A percentile compares a stretch with the other conserved stretches of the same genome.
Evolutionary conservation across 108 stramenopile genomes (phyloP).

Genomic region (Skeletonema menzelii): DNA sequence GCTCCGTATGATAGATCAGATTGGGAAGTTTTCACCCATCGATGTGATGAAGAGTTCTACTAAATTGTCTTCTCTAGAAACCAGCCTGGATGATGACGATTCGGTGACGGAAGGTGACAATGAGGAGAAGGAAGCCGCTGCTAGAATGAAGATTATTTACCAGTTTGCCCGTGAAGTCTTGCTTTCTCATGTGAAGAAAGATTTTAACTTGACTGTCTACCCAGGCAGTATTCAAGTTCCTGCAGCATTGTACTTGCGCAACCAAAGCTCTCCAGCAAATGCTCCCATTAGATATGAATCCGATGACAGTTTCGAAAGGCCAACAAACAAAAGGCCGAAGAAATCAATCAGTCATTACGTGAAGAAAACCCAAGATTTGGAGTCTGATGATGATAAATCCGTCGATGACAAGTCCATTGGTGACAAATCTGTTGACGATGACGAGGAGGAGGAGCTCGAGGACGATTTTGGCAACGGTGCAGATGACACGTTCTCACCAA

Average conservation of each 20-base stretch:
- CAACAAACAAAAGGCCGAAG: constrained; percentile 15
- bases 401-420: constrained; percentile 11
- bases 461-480: constrained; percentile 1
- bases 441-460: not conserved
- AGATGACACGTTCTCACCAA: constrained; percentile 3
- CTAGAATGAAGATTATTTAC: constrained; percentile 65
- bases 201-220: constrained; percentile 75
- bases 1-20: constrained; percentile 73
- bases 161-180: constrained; percentile 73
- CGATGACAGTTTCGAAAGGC: constrained; percentile 17
- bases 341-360: constrained; percentile 28
- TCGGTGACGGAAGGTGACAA: constrained; percentile 5
- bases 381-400: constrained; percentile 11
- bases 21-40: constrained; percentile 52
- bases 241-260: constrained; percentile 37
- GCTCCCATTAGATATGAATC: constrained; percentile 5
- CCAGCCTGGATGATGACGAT: constrained; percentile 21
- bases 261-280: constrained; percentile 9
- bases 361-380: constrained; percentile 8
- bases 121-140: constrained; percentile 17
- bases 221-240: constrained; percentile 77
- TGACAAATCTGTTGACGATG: constrained; percentile 15
- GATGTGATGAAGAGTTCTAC: constrained; percentile 34
- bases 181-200: constrained; percentile 83
- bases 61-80: constrained; percentile 15